Evolutionary conservation across 2,329 filamentous ascomycete genomes (phyloP).

Genomic region (Graphilbum fragrans): DNA sequence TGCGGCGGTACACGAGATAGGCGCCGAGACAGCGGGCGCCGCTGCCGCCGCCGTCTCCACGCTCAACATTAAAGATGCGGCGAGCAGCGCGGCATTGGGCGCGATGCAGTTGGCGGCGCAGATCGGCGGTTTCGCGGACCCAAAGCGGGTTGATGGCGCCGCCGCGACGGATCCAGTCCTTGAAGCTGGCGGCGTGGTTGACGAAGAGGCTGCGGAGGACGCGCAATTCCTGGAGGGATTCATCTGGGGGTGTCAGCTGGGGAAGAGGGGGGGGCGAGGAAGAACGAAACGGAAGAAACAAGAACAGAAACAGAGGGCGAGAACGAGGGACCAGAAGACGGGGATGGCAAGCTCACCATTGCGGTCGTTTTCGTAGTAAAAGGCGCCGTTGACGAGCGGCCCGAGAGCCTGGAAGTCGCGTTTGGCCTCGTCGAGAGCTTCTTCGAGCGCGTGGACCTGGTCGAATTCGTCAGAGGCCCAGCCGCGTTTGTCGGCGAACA

Average conservation of each 20-base stretch:
- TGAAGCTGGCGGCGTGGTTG: constrained; percentile 35
- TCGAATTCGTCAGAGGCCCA: constrained; percentile 50
- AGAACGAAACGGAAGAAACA: background rate
- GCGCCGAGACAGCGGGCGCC: constrained; percentile 42
- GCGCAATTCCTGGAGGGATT: constrained; percentile 39
- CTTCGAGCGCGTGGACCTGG: constrained; percentile 41
- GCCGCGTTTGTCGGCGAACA: constrained; percentile 43
- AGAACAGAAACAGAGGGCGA: background rate
- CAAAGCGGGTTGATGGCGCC: constrained; percentile 44
- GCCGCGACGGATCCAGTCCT: constrained; percentile 41
- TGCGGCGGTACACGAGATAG: constrained; percentile 38
- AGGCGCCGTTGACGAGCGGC: constrained; percentile 40
- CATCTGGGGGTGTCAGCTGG: constrained; percentile 23
- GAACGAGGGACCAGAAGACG: background rate
- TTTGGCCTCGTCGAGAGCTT: constrained; percentile 45
- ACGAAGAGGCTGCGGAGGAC: constrained; percentile 31
- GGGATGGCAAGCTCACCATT: constrained; percentile 22
- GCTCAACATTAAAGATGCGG: constrained; percentile 40
- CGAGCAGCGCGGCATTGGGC: constrained; percentile 45
- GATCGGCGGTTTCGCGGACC: constrained; percentile 36
- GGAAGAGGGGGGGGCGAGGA: background rate
- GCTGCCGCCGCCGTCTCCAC: constrained; percentile 20
- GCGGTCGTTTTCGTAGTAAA: constrained; percentile 46
- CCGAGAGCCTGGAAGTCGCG: constrained; percentile 48
- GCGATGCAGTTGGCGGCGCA: constrained; percentile 40